Conservation (phyloP, 2,329 filamentous ascomycete species). For the Aureobasidium musti region DNA sequence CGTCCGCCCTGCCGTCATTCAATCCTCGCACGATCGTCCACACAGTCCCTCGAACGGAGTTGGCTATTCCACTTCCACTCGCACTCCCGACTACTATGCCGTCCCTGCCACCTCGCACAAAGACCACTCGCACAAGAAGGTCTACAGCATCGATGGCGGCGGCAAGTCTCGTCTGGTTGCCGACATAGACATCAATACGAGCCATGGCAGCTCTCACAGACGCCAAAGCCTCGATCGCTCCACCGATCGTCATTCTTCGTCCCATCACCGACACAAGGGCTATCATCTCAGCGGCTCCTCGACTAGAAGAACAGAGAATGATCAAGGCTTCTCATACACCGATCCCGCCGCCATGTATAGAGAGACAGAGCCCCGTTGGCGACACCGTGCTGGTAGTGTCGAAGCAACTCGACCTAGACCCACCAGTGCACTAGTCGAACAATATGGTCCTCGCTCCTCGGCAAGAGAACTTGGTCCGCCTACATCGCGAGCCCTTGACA, state of each 20-base stretch:
- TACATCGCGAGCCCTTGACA: constrained; percentile 70
- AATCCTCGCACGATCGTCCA: constrained; percentile 41
- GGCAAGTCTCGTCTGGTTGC: constrained; percentile 41
- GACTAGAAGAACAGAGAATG: constrained; percentile 31
- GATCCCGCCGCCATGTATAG: constrained; percentile 54
- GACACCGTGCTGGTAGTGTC: constrained; percentile 47
- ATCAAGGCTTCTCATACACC: constrained; percentile 50
- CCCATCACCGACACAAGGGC: constrained; percentile 36
- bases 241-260: constrained; percentile 34
- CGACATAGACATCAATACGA: constrained; percentile 43
- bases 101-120: constrained; percentile 40
- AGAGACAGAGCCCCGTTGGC: constrained; percentile 53
- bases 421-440: constrained; percentile 47
- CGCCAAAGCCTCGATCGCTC: constrained; percentile 40
- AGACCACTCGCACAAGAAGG: constrained; percentile 52
- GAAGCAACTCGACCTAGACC: constrained; percentile 50
- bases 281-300: constrained; percentile 39
- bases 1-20: constrained; percentile 41
- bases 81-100: constrained; percentile 44
- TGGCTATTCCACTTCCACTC: constrained; percentile 34
- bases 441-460: constrained; percentile 38
- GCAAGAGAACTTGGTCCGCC: constrained; percentile 55
- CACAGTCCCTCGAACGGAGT: constrained; percentile 47
- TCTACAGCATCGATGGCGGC: constrained; percentile 53
- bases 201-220: constrained; percentile 31